These are phyloP conservation scores for Aspergillus mulundensis DNA, from an alignment of 495 filamentous ascomycete species.

Conservation along the genomic window DNA sequence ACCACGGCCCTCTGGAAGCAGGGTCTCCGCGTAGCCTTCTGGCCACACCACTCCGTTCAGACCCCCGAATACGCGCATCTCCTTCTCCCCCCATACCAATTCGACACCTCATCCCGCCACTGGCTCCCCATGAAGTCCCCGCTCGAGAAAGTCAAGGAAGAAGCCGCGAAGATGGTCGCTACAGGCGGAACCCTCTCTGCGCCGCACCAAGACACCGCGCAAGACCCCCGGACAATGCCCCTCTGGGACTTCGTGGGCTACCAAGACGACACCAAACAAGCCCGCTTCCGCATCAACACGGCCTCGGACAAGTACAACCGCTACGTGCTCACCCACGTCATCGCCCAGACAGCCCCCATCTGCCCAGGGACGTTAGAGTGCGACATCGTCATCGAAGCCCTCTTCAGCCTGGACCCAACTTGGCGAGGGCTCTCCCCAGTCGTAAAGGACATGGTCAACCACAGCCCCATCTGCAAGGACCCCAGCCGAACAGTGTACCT, in stretches of 20 bases:
- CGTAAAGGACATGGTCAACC: conserved; percentile 32
- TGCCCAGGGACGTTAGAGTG: conserved; percentile 42
- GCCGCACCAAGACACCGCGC: conserved; percentile 4
- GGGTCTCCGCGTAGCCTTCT: conserved; percentile 37
- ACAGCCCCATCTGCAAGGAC: conserved; percentile 37
- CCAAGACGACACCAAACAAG: conserved; percentile 27
- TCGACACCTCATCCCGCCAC: conserved; percentile 37
- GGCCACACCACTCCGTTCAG: conserved; percentile 40
- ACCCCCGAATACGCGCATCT: conserved; percentile 28
- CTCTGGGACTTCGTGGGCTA: conserved; percentile 40
- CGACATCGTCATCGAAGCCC: conserved; percentile 43
- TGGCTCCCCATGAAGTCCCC: conserved; percentile 27
- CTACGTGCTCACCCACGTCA: conserved; percentile 35
- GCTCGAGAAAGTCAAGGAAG: neutral
- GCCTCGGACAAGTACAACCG: conserved; percentile 29
- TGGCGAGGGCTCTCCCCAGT: conserved; percentile 20
- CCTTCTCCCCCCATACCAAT: conserved; percentile 50
- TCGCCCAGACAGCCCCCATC: conserved; percentile 42
- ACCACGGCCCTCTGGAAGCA: conserved; percentile 45
- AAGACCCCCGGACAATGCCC: conserved; percentile 4
- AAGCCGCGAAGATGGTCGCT: neutral
- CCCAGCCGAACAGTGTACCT: conserved; percentile 32
- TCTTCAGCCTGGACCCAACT: conserved; percentile 32
- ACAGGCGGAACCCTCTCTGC: neutral
- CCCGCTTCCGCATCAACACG: conserved; percentile 46